A percentile compares a stretch with the other conserved stretches of the same genome.
phyloP scores from a whole-genome alignment of 768 basidiomycete species.

The Tephrocybe sp. region DNA sequence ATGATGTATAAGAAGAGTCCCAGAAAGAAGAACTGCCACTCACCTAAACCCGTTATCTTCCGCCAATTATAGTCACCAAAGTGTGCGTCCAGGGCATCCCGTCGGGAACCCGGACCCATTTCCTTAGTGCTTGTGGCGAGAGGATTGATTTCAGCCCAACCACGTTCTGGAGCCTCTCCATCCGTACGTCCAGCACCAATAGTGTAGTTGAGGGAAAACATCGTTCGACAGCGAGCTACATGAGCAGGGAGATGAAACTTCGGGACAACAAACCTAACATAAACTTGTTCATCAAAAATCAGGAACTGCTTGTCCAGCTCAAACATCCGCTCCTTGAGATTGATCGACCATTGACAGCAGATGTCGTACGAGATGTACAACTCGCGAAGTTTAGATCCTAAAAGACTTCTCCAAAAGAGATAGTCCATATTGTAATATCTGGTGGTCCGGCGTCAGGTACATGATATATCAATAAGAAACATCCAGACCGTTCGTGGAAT shows the following conservation, averaged over 20 bases:
- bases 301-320: not conserved
- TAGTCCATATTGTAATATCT: slow-evolving; percentile 28
- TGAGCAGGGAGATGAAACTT: not conserved
- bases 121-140: slow-evolving; percentile 8
- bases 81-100: too few species aligned
- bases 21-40: too few species aligned
- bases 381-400: not conserved
- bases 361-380: slow-evolving; percentile 19
- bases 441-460: too few species aligned
- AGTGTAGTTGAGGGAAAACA: slow-evolving; percentile 10
- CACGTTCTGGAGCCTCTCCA: slow-evolving; percentile 31
- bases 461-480: not conserved
- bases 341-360: slow-evolving; percentile 16
- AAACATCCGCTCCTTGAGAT: slow-evolving; percentile 14
- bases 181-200: slow-evolving; percentile 27
- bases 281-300: too few species aligned
- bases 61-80: not conserved
- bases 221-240: not conserved
- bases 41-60: not conserved
- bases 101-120: too few species aligned
- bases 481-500: slow-evolving; percentile 27
- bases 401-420: slow-evolving; percentile 13
- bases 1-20: too few species aligned
- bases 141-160: slow-evolving; percentile 27
- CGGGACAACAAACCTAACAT: too few species aligned